Percentiles rank a stretch among this genome's conserved stretches.
Evolutionary conservation across 176 grass and related monocot species (phyloP).

Genomic region (Bothriochloa decipiens): DNA sequence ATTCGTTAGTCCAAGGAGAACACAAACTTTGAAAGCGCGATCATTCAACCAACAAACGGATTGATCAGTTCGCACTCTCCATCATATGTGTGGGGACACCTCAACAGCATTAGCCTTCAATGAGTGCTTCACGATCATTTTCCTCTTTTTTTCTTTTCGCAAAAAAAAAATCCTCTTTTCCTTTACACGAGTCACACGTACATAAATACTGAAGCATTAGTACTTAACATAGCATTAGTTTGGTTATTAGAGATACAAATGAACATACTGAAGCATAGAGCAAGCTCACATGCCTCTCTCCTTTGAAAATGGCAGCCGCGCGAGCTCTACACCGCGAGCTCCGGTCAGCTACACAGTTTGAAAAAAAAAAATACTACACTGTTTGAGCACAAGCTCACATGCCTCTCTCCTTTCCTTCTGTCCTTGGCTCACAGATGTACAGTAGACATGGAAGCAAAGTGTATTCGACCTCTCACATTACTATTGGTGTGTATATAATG

Average conservation of each 20-base stretch:
- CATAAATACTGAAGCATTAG: background rate
- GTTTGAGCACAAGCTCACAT: constrained; percentile 41
- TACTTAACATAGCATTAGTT: background rate
- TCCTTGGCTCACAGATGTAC: background rate
- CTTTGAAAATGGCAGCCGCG: too few species aligned
- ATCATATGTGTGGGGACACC: too few species aligned
- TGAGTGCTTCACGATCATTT: too few species aligned
- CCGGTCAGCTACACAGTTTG: background rate
- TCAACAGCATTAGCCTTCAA: too few species aligned
- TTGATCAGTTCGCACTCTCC: too few species aligned
- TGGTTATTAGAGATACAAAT: too few species aligned
- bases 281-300: too few species aligned
- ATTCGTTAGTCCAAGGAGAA: background rate
- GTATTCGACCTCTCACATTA: background rate
- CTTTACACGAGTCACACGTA: background rate
- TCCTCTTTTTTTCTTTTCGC: too few species aligned
- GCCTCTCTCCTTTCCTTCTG: constrained; percentile 27
- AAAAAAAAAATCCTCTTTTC: background rate
- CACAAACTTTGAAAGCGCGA: background rate
- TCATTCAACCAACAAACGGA: background rate
- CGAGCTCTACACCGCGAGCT: background rate
- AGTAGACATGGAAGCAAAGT: background rate
- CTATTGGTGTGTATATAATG: background rate
- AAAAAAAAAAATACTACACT: background rate
- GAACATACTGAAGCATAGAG: too few species aligned